A percentile compares a stretch with the other conserved stretches of the same genome.
Evolutionary conservation across 1,284 basidiomycete genomes (phyloP).

Genomic region (Rugosomyces carneus): DNA sequence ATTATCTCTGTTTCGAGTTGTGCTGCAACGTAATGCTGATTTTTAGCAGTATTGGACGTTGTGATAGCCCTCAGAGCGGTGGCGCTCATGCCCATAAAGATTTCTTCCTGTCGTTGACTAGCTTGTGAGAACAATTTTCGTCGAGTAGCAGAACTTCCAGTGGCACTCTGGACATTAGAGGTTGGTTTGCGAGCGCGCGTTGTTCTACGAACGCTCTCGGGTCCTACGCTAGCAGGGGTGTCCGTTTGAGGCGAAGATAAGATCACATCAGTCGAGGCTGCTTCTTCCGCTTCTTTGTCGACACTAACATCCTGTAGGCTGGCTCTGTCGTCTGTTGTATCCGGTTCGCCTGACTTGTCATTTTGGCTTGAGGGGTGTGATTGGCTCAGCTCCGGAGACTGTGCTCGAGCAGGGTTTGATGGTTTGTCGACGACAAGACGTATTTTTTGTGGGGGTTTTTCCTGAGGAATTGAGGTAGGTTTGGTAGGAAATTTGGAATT

Average conservation of each 20-base stretch:
- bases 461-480: not conserved
- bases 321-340: not conserved
- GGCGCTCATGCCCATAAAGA: constrained; percentile 58
- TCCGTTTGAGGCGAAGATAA: constrained; percentile 6
- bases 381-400: not conserved
- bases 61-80: constrained; percentile 65
- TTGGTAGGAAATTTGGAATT: constrained; percentile 3
- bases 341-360: not conserved
- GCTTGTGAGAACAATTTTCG: constrained; percentile 31
- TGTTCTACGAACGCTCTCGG: constrained; percentile 29
- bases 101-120: constrained; percentile 31
- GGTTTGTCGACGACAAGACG: constrained; percentile 15
- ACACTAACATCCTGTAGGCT: not conserved
- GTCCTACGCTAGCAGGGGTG: not conserved
- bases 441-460: constrained; percentile 14
- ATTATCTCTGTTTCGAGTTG: constrained; percentile 63
- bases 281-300: constrained; percentile 1
- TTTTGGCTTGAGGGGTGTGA: not conserved
- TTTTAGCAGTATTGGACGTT: constrained; percentile 59
- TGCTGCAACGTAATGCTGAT: constrained; percentile 57
- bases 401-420: not conserved
- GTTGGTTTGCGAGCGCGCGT: constrained; percentile 45
- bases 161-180: constrained; percentile 17
- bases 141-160: constrained; percentile 32
- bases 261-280: not conserved